These are phyloP conservation scores for Cyclostephanos tholiformis DNA, from an alignment of 108 stramenopile species.

Conservation along the genomic window DNA sequence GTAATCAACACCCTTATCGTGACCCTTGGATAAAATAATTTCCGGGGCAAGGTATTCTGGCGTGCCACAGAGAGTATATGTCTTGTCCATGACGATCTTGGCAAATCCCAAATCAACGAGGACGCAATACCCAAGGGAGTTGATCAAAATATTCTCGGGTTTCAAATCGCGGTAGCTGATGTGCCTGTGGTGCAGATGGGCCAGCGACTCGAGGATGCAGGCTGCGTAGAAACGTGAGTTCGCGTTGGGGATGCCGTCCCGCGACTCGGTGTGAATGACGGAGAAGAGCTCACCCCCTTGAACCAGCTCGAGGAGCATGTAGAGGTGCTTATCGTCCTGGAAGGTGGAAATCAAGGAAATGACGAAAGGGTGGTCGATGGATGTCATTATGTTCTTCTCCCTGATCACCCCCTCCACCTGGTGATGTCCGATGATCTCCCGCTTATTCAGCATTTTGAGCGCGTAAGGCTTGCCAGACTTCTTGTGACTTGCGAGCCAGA, in stretches of 20 bases:
- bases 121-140: constrained; percentile 93
- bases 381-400: constrained; percentile 92
- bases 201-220: constrained; percentile 74
- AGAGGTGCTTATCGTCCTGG: constrained; percentile 88
- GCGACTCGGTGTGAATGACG: constrained; percentile 89
- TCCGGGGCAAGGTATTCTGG: constrained; percentile 99
- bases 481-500: constrained; percentile 97
- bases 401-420: constrained; percentile 93
- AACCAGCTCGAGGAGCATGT: constrained; percentile 91
- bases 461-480: constrained; percentile 80
- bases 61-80: constrained; percentile 97
- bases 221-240: constrained; percentile 89
- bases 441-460: constrained; percentile 90
- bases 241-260: constrained; percentile 89
- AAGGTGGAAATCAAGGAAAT: constrained; percentile 89
- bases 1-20: constrained; percentile 98
- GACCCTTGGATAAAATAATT: constrained; percentile 97
- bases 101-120: constrained; percentile 99
- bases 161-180: constrained; percentile 86
- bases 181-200: constrained; percentile 69
- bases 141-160: constrained; percentile 93
- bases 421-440: constrained; percentile 97
- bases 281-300: constrained; percentile 95
- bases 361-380: constrained; percentile 92
- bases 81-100: constrained; percentile 95